A percentile compares a stretch with the other conserved stretches of the same genome.
Conservation (phyloP, 2,329 filamentous ascomycete species). For the Aspergillus texensis region DNA sequence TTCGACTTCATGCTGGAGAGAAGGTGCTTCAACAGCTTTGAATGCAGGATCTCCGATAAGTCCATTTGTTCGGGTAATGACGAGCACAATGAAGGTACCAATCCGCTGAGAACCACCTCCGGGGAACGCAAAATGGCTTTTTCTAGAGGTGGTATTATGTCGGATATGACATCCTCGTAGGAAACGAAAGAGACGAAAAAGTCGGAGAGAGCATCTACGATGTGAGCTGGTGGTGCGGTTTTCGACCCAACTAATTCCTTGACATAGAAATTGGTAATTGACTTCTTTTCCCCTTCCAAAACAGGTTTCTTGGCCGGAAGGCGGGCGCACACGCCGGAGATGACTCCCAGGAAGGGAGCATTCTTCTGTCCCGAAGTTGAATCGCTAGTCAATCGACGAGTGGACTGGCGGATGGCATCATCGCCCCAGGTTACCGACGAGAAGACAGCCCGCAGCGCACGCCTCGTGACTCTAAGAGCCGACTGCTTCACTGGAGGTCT, state of each 20-base stretch:
- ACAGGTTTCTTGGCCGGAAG: constrained; percentile 64
- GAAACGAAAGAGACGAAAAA: constrained; percentile 80
- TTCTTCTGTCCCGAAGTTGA: constrained; percentile 66
- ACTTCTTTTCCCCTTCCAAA: constrained; percentile 67
- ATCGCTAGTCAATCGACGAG: constrained; percentile 71
- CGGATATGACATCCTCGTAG: constrained; percentile 71
- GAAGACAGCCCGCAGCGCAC: constrained; percentile 76
- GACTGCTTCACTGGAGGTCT: constrained; percentile 70
- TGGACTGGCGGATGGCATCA: constrained; percentile 63
- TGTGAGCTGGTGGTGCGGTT: constrained; percentile 68
- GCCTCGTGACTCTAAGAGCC: constrained; percentile 74
- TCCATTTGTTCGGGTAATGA: constrained; percentile 73
- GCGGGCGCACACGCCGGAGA: constrained; percentile 83
- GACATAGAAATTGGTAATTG: constrained; percentile 79
- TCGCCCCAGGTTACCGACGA: constrained; percentile 60
- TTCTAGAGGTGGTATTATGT: constrained; percentile 80
- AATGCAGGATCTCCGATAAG: constrained; percentile 71
- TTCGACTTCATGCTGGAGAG: constrained; percentile 91
- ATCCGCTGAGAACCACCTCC: constrained; percentile 80
- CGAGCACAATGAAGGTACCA: constrained; percentile 72
- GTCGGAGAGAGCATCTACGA: constrained; percentile 73
- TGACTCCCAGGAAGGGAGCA: constrained; percentile 76
- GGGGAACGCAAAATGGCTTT: constrained; percentile 87
- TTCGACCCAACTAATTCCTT: constrained; percentile 84
- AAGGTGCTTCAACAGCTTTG: constrained; percentile 79